These are phyloP conservation scores for Neurospora sp. DNA, from an alignment of 495 filamentous ascomycete species.

Conservation along the genomic window DNA sequence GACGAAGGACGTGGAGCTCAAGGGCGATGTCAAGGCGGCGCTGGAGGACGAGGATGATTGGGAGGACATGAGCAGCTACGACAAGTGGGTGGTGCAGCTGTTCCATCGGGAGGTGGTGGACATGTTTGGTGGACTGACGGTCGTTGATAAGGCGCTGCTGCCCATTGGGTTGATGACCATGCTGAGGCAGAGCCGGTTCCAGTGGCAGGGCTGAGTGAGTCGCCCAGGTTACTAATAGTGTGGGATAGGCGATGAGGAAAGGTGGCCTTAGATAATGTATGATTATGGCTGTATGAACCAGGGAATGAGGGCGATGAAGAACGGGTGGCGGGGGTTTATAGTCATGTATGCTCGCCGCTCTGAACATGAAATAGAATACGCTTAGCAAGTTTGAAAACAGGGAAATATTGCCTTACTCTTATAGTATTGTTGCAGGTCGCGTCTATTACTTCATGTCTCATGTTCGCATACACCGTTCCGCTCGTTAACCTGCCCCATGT, in stretches of 20 bases:
- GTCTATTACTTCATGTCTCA: not conserved
- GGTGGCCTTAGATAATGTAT: not conserved
- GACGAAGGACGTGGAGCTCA: not conserved
- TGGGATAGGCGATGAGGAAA: not conserved
- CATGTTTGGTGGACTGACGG: constrained; percentile 37
- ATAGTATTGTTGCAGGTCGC: not conserved
- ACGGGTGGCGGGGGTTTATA: not conserved
- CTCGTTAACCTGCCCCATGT: not conserved
- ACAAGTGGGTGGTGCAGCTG: constrained; percentile 39
- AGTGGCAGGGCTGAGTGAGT: constrained; percentile 15
- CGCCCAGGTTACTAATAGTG: not conserved
- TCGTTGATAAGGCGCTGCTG: constrained; percentile 43
- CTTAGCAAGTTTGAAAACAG: not conserved
- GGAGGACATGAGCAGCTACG: constrained; percentile 20
- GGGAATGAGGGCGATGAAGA: not conserved
- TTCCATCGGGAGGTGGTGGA: constrained; percentile 40
- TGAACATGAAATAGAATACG: not conserved
- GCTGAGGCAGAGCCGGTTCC: constrained; percentile 25
- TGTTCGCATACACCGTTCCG: not conserved
- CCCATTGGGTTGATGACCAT: constrained; percentile 42
- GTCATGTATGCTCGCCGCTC: not conserved
- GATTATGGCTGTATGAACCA: not conserved
- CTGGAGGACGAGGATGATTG: constrained; percentile 5
- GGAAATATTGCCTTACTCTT: not conserved
- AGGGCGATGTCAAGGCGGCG: constrained; percentile 9